Percentiles rank a stretch among this genome's conserved stretches.
These are phyloP conservation scores for Penicillium steckii DNA, from an alignment of 495 filamentous ascomycete species.

Conservation along the genomic window DNA sequence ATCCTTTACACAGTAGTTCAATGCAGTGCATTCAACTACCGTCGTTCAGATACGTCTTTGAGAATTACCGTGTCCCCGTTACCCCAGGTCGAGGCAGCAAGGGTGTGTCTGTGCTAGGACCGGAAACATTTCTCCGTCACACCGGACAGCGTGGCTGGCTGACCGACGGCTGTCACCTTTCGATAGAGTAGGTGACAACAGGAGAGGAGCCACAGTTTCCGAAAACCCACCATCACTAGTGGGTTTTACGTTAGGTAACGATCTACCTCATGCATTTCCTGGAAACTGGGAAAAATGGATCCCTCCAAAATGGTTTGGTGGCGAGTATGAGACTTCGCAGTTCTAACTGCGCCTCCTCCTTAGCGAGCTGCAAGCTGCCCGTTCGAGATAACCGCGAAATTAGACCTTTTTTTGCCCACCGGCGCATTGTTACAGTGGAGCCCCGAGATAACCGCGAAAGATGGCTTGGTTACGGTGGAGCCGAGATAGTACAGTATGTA, in stretches of 20 bases:
- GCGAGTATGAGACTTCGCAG: slow-evolving; percentile 10
- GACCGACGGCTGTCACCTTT: slow-evolving; percentile 5
- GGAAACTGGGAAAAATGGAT: slow-evolving; percentile 24
- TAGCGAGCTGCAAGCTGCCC: slow-evolving; percentile 20
- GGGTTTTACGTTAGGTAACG: slow-evolving; percentile 2
- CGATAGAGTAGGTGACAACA: neutral
- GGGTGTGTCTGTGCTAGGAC: slow-evolving; percentile 1
- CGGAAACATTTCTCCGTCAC: slow-evolving; percentile 1
- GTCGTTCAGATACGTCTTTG: neutral
- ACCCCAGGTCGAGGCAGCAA: slow-evolving; percentile 7
- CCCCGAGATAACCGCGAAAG: neutral
- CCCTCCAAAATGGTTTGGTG: slow-evolving; percentile 13
- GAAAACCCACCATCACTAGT: neutral
- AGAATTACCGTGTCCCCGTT: neutral
- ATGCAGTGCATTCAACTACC: slow-evolving; percentile 2
- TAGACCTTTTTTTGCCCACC: too few relatives aligned
- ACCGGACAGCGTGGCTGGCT: slow-evolving; percentile 16
- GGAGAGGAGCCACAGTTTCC: neutral
- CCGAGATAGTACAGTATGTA: too few relatives aligned
- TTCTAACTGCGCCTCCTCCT: slow-evolving; percentile 8
- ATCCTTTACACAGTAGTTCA: slow-evolving; percentile 1
- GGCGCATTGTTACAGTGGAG: neutral
- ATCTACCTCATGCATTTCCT: slow-evolving; percentile 32
- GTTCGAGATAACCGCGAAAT: neutral
- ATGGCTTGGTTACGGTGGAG: too few relatives aligned